phyloP scores from a whole-genome alignment of 2,329 filamentous ascomycete genomes.

The Botrytis squamosa region DNA sequence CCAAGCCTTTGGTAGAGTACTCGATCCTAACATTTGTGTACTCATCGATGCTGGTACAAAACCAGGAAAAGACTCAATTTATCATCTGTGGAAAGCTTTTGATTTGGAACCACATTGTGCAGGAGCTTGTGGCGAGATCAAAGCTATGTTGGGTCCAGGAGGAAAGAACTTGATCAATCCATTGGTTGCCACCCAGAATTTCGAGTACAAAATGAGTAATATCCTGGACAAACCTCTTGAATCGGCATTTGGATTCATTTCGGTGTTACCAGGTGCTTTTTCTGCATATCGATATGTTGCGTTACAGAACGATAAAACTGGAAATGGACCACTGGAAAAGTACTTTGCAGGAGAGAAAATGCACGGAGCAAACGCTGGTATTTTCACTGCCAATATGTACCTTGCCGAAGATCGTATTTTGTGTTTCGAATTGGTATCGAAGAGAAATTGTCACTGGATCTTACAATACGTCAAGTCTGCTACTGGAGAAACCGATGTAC shows the following conservation, averaged over 20 bases:
- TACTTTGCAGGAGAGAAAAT: slow-evolving; percentile 99
- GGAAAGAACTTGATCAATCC: slow-evolving; percentile 86
- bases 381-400: slow-evolving; percentile 98
- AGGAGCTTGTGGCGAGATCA: slow-evolving; percentile 95
- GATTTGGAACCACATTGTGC: slow-evolving; percentile 97
- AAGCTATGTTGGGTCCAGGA: slow-evolving; percentile 87
- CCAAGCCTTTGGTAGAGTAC: slow-evolving; percentile 88
- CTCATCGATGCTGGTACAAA: slow-evolving; percentile 94
- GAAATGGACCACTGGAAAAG: slow-evolving; percentile 91
- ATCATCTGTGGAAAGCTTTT: slow-evolving; percentile 98
- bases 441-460: slow-evolving; percentile 92
- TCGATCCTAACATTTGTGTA: slow-evolving; percentile 96
- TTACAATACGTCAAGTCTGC: slow-evolving; percentile 97
- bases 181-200: slow-evolving; percentile 94
- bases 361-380: slow-evolving; percentile 92
- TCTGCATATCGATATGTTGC: slow-evolving; percentile 96
- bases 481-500: slow-evolving; percentile 96
- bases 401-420: slow-evolving; percentile 86
- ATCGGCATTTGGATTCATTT: slow-evolving; percentile 97
- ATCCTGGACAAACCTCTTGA: slow-evolving; percentile 97
- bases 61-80: slow-evolving; percentile 82
- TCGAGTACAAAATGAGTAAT: slow-evolving; percentile 99
- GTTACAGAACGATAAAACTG: slow-evolving; percentile 92
- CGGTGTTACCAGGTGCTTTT: slow-evolving; percentile 89
- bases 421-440: slow-evolving; percentile 94